Conservation (phyloP, 148 eudicot genomes). For the Persicaria maculosa region DNA sequence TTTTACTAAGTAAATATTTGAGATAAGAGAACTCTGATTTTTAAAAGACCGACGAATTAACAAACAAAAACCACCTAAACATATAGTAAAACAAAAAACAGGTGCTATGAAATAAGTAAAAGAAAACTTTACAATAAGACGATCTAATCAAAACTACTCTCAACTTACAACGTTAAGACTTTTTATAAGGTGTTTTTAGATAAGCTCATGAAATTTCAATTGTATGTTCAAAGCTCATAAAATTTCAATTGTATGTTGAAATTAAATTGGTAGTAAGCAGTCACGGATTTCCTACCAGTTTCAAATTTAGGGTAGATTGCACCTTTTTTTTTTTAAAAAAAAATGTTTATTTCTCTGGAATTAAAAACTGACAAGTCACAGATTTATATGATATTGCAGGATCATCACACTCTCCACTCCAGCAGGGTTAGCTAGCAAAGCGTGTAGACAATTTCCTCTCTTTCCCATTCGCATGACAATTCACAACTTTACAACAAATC, state of each 20-base stretch:
- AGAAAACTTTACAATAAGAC: no score
- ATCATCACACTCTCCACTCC: neutral
- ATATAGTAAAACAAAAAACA: no score
- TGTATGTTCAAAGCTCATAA: neutral
- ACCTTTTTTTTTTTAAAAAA: neutral
- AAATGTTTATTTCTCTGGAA: neutral
- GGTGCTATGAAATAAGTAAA: no score
- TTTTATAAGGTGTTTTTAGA: no score
- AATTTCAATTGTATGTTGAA: neutral
- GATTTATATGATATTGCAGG: neutral
- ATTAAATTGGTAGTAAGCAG: neutral
- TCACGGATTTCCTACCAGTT: conserved; percentile 4
- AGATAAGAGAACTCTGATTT: no score
- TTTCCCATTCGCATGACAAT: conserved; percentile 8
- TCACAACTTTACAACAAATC: conserved; percentile 11
- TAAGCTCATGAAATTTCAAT: neutral
- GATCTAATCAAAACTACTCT: no score
- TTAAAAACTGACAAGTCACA: neutral
- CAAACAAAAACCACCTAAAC: no score
- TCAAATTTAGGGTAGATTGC: neutral
- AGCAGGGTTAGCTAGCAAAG: neutral
- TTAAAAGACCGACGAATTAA: no score
- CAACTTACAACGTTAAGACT: no score
- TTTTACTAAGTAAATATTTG: no score
- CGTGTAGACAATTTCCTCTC: neutral